These are phyloP conservation scores for Mycogone perniciosa DNA, from an alignment of 2,329 filamentous ascomycete species.

Conservation along the genomic window DNA sequence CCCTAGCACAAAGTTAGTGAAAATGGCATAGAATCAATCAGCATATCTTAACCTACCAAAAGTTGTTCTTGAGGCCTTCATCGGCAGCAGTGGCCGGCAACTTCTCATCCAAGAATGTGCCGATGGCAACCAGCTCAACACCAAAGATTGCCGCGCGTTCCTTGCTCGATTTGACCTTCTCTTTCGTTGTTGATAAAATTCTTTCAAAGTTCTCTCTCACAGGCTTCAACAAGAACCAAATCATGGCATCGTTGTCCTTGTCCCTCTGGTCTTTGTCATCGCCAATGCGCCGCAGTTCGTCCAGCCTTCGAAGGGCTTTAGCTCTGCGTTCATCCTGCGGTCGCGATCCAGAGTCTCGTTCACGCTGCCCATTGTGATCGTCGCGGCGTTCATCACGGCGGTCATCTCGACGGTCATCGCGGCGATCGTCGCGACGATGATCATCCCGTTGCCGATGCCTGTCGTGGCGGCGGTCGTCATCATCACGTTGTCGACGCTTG, in stretches of 20 bases:
- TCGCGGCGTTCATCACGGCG: conserved; percentile 19
- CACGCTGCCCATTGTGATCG: conserved; percentile 25
- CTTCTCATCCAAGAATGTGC: conserved; percentile 51
- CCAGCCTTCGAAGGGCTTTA: conserved; percentile 35
- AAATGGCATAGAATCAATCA: neutral
- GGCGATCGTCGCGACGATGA: conserved; percentile 22
- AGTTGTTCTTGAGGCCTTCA: conserved; percentile 40
- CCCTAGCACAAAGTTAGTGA: conserved; percentile 28
- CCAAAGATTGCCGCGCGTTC: conserved; percentile 57
- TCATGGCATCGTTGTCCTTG: conserved; percentile 40
- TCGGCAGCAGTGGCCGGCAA: conserved; percentile 36
- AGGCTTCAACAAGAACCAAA: conserved; percentile 48
- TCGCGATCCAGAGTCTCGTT: conserved; percentile 25
- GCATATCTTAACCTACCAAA: conserved; percentile 39
- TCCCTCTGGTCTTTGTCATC: conserved; percentile 45
- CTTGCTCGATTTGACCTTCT: conserved; percentile 56
- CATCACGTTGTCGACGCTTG: conserved; percentile 24
- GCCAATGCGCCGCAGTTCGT: conserved; percentile 39
- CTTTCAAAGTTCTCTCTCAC: conserved; percentile 54
- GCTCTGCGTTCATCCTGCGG: conserved; percentile 36
- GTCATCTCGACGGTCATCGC: conserved; percentile 19
- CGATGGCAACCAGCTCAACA: conserved; percentile 54
- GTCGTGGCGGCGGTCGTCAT: conserved; percentile 27
- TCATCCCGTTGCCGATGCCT: conserved; percentile 33
- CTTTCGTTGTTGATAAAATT: conserved; percentile 55